Percentiles rank a stretch among this genome's conserved stretches.
Conservation (phyloP, 2,329 filamentous ascomycete genomes). For the Periconia macrospinosa region DNA sequence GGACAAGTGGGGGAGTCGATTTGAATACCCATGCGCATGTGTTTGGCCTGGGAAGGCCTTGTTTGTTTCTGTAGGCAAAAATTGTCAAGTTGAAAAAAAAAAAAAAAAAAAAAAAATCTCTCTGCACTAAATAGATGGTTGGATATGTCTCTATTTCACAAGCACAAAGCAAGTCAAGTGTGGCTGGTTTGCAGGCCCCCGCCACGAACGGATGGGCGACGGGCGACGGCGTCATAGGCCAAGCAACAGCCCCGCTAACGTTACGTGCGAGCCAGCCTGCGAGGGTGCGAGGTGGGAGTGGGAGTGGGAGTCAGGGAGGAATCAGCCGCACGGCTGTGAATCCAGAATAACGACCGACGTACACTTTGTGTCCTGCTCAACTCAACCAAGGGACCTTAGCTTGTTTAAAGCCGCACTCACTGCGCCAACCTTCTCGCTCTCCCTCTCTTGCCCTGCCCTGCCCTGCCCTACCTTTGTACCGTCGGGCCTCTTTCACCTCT, state of each 20-base stretch:
- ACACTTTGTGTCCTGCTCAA: no score
- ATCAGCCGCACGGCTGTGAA: slow-evolving; percentile 30
- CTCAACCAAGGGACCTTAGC: no score
- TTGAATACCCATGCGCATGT: slow-evolving; percentile 12
- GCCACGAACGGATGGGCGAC: background rate
- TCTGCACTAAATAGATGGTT: no score
- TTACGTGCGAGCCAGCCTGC: no score
- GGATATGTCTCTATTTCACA: no score
- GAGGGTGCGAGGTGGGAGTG: no score
- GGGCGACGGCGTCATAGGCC: background rate
- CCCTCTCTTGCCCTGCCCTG: background rate
- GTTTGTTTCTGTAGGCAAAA: background rate
- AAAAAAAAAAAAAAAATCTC: background rate
- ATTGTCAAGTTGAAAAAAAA: background rate
- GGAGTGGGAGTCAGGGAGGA: background rate
- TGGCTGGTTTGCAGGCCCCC: background rate
- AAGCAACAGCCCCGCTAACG: no score
- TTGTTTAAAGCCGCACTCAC: no score
- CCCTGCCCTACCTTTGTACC: background rate
- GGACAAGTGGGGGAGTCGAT: no score
- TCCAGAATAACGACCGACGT: no score
- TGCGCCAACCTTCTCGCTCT: background rate
- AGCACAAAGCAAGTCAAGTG: no score
- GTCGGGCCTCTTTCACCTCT: background rate
- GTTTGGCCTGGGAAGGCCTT: background rate